Conservation (phyloP, 2,329 filamentous ascomycete species). For the Chrysoporthe austroafricana region DNA sequence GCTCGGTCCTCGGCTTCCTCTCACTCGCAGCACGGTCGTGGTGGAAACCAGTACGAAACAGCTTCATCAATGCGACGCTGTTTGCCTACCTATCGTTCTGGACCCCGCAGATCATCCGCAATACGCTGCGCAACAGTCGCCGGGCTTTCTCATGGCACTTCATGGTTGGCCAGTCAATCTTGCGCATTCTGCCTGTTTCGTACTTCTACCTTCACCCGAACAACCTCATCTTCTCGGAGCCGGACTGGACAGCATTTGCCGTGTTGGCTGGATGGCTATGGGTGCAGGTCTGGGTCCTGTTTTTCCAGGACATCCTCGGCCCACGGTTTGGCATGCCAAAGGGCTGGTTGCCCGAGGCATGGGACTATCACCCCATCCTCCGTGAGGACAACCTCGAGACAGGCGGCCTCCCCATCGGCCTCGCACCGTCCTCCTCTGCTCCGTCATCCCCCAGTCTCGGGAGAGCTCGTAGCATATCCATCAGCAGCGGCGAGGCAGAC, state of each 20-base stretch:
- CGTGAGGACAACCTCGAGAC: slow-evolving; percentile 81
- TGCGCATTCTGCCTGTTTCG: slow-evolving; percentile 77
- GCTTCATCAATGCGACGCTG: slow-evolving; percentile 66
- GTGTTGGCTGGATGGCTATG: slow-evolving; percentile 79
- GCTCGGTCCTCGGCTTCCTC: slow-evolving; percentile 60
- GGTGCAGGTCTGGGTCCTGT: slow-evolving; percentile 80
- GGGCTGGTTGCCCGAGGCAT: slow-evolving; percentile 72
- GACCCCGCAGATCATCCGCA: slow-evolving; percentile 89
- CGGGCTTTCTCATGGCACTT: slow-evolving; percentile 92
- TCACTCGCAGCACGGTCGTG: slow-evolving; percentile 64
- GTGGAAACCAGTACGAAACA: slow-evolving; percentile 57
- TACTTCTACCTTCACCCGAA: slow-evolving; percentile 82
- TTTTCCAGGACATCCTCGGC: slow-evolving; percentile 81
- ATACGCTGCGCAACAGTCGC: slow-evolving; percentile 87
- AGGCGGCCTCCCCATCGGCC: slow-evolving; percentile 78
- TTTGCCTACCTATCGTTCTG: slow-evolving; percentile 87
- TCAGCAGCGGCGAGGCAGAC: slow-evolving; percentile 31
- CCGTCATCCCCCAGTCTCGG: slow-evolving; percentile 39
- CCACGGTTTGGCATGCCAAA: slow-evolving; percentile 83
- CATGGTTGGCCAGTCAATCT: slow-evolving; percentile 77
- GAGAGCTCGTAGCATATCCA: slow-evolving; percentile 37
- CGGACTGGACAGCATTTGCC: slow-evolving; percentile 67
- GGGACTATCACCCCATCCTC: slow-evolving; percentile 93
- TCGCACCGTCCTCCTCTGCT: slow-evolving; percentile 45
- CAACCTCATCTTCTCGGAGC: slow-evolving; percentile 80